Conservation (phyloP, 1,139 yeast species). For the Lodderomyces elongisporus region DNA sequence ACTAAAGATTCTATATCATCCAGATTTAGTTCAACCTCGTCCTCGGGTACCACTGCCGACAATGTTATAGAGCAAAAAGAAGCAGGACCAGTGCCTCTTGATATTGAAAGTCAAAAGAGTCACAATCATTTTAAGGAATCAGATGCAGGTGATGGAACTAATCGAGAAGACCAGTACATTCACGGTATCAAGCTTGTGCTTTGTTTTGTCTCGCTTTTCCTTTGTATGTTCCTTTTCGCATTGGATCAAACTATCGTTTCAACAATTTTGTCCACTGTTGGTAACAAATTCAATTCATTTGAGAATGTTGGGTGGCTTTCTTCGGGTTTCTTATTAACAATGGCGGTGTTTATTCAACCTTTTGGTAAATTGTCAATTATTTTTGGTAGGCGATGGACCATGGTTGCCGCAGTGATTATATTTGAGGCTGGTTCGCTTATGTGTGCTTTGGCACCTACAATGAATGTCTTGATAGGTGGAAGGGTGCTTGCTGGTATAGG, state of each 20-base stretch:
- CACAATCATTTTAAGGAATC: conserved; percentile 21
- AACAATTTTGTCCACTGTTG: conserved; percentile 33
- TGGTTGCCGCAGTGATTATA: conserved; percentile 29
- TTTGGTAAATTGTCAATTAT: conserved; percentile 43
- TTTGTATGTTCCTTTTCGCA: conserved; percentile 33
- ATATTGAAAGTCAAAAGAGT: neutral
- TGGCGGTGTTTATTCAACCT: conserved; percentile 32
- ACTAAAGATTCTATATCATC: too few species aligned
- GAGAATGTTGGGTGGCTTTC: conserved; percentile 57
- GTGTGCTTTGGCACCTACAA: conserved; percentile 32
- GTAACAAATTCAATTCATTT: conserved; percentile 39
- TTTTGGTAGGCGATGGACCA: conserved; percentile 41
- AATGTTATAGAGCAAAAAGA: too few species aligned
- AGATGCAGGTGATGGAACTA: conserved; percentile 43
- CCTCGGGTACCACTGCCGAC: too few species aligned
- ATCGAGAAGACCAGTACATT: conserved; percentile 34
- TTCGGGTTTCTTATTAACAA: conserved; percentile 50
- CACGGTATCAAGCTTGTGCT: conserved; percentile 23
- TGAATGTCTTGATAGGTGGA: conserved; percentile 37
- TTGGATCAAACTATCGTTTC: conserved; percentile 40
- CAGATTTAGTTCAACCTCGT: too few species aligned
- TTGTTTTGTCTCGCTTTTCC: conserved; percentile 24
- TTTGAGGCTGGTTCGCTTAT: conserved; percentile 36
- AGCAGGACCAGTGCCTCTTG: neutral
- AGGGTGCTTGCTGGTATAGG: conserved; percentile 33